Conservation (phyloP, 805 yeast genomes). For the Candida silvatica region DNA sequence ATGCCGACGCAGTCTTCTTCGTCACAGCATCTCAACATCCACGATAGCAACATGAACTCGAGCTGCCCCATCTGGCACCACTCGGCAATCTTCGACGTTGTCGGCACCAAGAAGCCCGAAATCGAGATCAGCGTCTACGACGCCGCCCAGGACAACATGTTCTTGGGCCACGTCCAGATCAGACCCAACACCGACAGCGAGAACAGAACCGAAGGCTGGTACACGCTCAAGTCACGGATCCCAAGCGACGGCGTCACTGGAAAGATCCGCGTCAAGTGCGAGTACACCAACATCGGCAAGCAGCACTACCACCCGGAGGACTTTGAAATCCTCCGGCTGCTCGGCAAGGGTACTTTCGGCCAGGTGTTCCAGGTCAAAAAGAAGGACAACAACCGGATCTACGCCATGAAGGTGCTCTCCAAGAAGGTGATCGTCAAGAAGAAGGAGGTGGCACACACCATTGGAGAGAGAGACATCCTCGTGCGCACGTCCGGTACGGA, state of each 20-base stretch:
- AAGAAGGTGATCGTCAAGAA: conserved; percentile 93
- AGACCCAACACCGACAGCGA: conserved; percentile 49
- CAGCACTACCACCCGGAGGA: conserved; percentile 89
- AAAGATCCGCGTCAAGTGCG: conserved; percentile 65
- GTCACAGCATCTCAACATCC: conserved; percentile 16
- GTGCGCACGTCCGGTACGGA: conserved; percentile 82
- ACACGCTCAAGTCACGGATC: conserved; percentile 61
- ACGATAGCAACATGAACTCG: conserved; percentile 19
- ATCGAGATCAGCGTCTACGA: conserved; percentile 90
- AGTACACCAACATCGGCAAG: conserved; percentile 59
- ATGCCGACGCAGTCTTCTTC: conserved; percentile 21
- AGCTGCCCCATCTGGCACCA: conserved; percentile 86
- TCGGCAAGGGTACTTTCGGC: conserved; percentile 97
- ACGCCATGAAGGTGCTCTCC: conserved; percentile 95
- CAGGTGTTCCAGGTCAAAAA: conserved; percentile 95
- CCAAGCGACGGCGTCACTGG: conserved; percentile 74
- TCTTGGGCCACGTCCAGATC: conserved; percentile 76
- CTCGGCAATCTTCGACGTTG: conserved; percentile 86
- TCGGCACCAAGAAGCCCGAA: conserved; percentile 66
- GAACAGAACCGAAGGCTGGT: conserved; percentile 57
- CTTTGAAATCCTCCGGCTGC: conserved; percentile 80
- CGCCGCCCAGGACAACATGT: conserved; percentile 69
- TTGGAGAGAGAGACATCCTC: conserved; percentile 91
- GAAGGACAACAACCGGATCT: conserved; percentile 80
- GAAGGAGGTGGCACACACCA: conserved; percentile 96